Base-by-base conservation (phyloP, 2,329 filamentous ascomycete species). In the Aspergillus alliaceus region DNA sequence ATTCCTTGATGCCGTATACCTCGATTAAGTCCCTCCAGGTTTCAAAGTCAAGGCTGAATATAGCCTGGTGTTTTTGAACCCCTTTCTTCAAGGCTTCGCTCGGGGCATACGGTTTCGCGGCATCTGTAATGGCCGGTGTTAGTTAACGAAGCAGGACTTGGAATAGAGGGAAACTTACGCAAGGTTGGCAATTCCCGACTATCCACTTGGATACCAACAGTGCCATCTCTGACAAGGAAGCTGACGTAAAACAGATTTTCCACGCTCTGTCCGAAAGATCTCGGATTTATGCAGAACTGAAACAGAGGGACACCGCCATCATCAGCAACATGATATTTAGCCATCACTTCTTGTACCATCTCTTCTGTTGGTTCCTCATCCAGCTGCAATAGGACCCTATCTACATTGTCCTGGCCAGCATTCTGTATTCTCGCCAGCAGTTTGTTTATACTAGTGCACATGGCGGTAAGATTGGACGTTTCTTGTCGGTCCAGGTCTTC, bases 161-260 rank as follows among this genome's bases (percentile, higher is more conserved):
- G 4, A 18, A 44, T 14, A 27, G 40, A 42, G 15, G 37, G 29
- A 14, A 14, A 82, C 89, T 80, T 81, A 96, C 92, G 80, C 49
- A 98, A 75, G 22, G 91, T 86, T n/a, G 93, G 93, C 40, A 96
- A 77, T 1, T 84, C 87, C 59, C 89, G 78, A 12, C 86, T 82
- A 68, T 97, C 93, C 55, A 86, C 83, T 3, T 84, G 80, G n/a
- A 99, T 82, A 32, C 85, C 86, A 6, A 92, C 84, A 58, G 84
- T 86, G 11, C 92, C 92, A 75, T 99, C 95, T 57, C 90, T 86
- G 58, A 98, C 91, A 59, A 99, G 78, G 69, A 99, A 99, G 71
- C 91, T 96, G 65, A 96, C 85, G 72, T 98, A 98, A 74, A 99
- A 99, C 66, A 99, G 81, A 67, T 99, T 99, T 72, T 99, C 95